Conservation (phyloP, 495 filamentous ascomycete genomes). For the Melanomma pulvis-pyrius region DNA sequence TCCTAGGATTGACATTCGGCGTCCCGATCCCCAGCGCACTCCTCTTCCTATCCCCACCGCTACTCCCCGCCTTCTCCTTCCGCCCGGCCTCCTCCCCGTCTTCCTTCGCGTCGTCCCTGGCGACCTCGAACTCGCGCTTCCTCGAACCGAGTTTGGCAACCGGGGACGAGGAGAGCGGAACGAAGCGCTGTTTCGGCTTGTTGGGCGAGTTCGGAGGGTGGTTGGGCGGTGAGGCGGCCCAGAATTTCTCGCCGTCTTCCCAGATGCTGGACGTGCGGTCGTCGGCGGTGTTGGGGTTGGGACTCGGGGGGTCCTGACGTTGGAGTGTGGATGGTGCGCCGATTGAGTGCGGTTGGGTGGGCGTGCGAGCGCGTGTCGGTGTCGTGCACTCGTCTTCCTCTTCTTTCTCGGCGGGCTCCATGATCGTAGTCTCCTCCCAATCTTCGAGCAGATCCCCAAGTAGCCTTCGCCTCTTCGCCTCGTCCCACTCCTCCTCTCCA, state of each 20-base stretch:
- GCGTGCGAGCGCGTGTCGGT: neutral
- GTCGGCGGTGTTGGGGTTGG: neutral
- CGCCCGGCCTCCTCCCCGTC: neutral
- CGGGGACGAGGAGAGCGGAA: conserved; percentile 10
- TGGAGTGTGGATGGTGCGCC: neutral
- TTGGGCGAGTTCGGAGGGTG: conserved; percentile 12
- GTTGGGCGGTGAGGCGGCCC: conserved; percentile 28
- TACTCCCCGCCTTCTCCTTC: conserved; percentile 1
- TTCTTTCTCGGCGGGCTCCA: conserved; percentile 6
- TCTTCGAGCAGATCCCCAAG: conserved; percentile 17
- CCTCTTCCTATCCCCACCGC: conserved; percentile 18
- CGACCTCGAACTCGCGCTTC: conserved; percentile 28
- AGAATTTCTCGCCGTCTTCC: conserved; percentile 37
- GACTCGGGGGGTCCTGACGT: neutral
- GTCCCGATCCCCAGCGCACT: conserved; percentile 9
- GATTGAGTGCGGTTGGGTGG: neutral
- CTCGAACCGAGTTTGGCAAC: neutral
- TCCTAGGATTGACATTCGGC: conserved; percentile 29
- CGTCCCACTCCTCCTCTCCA: neutral
- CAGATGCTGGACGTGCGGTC: conserved; percentile 29
- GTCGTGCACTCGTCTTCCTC: neutral
- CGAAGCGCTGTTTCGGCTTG: conserved; percentile 15
- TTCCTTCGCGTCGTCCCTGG: conserved; percentile 7
- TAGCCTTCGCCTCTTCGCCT: conserved; percentile 4
- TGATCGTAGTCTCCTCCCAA: conserved; percentile 32